These are phyloP conservation scores for Aspergillus intermedius DNA, from an alignment of 2,329 filamentous ascomycete species.

Conservation along the genomic window DNA sequence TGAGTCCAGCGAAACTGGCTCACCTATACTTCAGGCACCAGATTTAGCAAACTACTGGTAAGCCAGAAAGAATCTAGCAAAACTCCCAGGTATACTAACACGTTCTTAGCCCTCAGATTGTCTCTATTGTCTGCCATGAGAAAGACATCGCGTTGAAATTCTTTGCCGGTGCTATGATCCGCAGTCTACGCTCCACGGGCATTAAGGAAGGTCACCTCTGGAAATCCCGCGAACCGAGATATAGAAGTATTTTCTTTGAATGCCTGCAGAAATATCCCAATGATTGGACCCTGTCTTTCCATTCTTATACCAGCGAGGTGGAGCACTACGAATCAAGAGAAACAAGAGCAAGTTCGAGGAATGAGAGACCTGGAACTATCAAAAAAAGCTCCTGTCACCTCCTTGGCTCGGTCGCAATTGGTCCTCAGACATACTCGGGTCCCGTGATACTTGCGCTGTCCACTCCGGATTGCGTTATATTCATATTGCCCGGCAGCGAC, in stretches of 20 bases:
- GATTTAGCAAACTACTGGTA: neutral
- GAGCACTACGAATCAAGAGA: neutral
- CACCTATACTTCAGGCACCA: neutral
- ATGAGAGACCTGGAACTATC: neutral
- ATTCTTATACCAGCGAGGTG: neutral
- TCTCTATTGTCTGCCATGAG: constrained; percentile 7
- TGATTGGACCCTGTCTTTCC: constrained; percentile 5
- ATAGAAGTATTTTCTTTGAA: constrained; percentile 4
- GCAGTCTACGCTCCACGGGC: constrained; percentile 4
- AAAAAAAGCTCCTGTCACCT: constrained; percentile 3
- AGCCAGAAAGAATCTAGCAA: neutral
- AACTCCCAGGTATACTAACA: neutral
- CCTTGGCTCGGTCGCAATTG: constrained; percentile 4
- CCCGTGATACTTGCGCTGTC: constrained; percentile 6
- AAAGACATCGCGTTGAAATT: constrained; percentile 12
- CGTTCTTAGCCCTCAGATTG: constrained; percentile 2
- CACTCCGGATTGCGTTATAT: constrained; percentile 1
- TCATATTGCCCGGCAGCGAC: constrained; percentile 6
- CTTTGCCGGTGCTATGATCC: constrained; percentile 15
- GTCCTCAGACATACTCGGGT: neutral
- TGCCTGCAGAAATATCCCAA: neutral
- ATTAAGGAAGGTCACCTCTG: constrained; percentile 4
- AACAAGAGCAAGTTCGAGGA: neutral
- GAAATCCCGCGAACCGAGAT: constrained; percentile 3
- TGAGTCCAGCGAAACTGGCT: constrained; percentile 6